Percentiles rank a stretch among this genome's conserved stretches.
Evolutionary conservation across 768 basidiomycete genomes (phyloP).

Genomic region (Hydnomerulius pinastri): DNA sequence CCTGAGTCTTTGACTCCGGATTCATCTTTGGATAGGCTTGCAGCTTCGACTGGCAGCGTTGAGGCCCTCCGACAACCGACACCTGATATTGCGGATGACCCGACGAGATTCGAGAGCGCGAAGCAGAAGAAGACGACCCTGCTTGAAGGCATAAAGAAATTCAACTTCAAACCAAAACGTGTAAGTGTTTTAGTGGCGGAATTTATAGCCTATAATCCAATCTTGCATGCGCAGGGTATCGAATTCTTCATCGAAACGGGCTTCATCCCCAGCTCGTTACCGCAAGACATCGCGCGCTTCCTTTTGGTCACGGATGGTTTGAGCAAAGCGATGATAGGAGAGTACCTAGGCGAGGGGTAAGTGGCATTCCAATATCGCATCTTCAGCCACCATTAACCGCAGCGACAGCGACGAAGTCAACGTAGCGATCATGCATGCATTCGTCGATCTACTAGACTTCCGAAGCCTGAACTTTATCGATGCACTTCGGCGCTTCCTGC

Average conservation of each 20-base stretch:
- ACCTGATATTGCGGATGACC: slow-evolving; percentile 86
- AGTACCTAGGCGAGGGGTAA: slow-evolving; percentile 97
- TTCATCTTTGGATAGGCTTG: slow-evolving; percentile 54
- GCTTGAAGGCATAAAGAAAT: slow-evolving; percentile 94
- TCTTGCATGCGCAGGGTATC: slow-evolving; percentile 61
- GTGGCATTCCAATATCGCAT: slow-evolving; percentile 26
- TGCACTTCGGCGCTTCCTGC: slow-evolving; percentile 86
- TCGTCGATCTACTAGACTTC: slow-evolving; percentile 92
- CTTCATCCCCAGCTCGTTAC: slow-evolving; percentile 73
- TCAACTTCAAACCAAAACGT: slow-evolving; percentile 98
- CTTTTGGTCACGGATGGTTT: slow-evolving; percentile 88
- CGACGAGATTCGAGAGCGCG: slow-evolving; percentile 88
- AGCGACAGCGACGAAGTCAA: slow-evolving; percentile 77
- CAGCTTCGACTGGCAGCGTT: slow-evolving; percentile 45
- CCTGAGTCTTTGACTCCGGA: slow-evolving; percentile 58
- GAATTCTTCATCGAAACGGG: slow-evolving; percentile 87
- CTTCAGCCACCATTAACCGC: slow-evolving; percentile 4
- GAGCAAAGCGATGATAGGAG: slow-evolving; percentile 94
- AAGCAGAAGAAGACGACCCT: slow-evolving; percentile 96
- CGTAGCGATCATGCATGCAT: slow-evolving; percentile 95
- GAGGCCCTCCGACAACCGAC: slow-evolving; percentile 68
- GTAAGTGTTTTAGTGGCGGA: slow-evolving; percentile 46
- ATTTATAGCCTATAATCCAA: not conserved
- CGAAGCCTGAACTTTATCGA: slow-evolving; percentile 80
- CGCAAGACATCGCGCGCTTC: slow-evolving; percentile 83